phyloP scores from a whole-genome alignment of 176 grass and related monocot genomes.

The Neostapfia colusana region DNA sequence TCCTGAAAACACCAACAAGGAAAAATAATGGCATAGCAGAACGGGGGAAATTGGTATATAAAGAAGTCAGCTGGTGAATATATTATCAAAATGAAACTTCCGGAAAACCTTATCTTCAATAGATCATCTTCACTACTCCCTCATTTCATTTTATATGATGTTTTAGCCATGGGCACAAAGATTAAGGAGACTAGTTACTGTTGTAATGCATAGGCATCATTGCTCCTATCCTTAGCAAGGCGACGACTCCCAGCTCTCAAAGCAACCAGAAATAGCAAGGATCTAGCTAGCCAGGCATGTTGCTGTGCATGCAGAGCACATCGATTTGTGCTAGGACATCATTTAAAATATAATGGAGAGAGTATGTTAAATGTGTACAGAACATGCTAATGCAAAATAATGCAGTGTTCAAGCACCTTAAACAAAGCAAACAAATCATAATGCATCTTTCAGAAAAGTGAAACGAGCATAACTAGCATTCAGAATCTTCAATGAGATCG shows the following conservation, averaged over 20 bases:
- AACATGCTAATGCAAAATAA: conserved; percentile 27
- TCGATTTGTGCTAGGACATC: no score
- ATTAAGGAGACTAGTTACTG: no score
- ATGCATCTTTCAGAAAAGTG: background rate
- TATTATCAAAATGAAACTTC: conserved; percentile 30
- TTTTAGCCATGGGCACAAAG: no score
- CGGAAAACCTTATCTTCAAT: background rate
- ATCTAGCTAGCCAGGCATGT: no score
- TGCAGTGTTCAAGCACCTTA: conserved; percentile 1
- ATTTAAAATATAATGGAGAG: no score
- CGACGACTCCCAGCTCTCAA: no score
- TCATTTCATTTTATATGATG: background rate
- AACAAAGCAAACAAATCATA: conserved; percentile 7
- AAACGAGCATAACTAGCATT: background rate
- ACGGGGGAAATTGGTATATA: conserved; percentile 21
- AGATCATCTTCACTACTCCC: background rate
- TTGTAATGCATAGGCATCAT: no score
- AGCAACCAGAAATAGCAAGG: no score
- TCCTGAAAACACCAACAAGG: conserved; percentile 45
- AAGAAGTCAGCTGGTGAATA: conserved; percentile 3
- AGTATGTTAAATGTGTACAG: background rate
- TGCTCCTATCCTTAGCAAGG: no score
- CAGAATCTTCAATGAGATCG: background rate
- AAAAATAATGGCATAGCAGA: conserved; percentile 30
- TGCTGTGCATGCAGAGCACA: no score